These are phyloP conservation scores for Beauveria rudraprayagi DNA, from an alignment of 2,329 filamentous ascomycete genomes.

Conservation along the genomic window DNA sequence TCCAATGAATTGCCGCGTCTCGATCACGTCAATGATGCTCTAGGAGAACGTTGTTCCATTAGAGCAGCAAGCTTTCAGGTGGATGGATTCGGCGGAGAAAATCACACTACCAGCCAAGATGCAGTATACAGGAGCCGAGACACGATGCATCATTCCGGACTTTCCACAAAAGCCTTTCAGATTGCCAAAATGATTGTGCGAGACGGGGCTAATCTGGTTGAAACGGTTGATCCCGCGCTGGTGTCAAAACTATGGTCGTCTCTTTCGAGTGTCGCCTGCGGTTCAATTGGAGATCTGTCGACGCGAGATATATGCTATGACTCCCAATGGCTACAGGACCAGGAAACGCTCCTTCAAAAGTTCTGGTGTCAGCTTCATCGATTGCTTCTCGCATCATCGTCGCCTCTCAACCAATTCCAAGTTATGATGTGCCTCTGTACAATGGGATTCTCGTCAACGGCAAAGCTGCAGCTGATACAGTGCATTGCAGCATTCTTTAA, in stretches of 20 bases:
- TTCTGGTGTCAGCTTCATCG: slow-evolving; percentile 1
- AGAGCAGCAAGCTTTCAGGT: slow-evolving; percentile 1
- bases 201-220: background rate
- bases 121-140: background rate
- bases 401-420: background rate
- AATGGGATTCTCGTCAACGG: background rate
- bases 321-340: background rate
- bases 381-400: background rate
- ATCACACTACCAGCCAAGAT: background rate
- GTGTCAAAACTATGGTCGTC: background rate
- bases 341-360: background rate
- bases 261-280: background rate
- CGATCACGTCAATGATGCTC: background rate
- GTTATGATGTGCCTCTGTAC: background rate
- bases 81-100: slow-evolving; percentile 2
- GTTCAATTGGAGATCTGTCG: background rate
- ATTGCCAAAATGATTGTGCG: background rate
- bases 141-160: background rate
- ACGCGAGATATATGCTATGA: background rate
- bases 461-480: background rate
- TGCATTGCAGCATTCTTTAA: background rate
- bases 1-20: background rate
- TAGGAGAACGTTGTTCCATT: background rate
- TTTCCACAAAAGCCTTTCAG: background rate
- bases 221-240: background rate